Base-by-base conservation (phyloP, 2,329 filamentous ascomycete species). In the Bipolaris zeicola region DNA sequence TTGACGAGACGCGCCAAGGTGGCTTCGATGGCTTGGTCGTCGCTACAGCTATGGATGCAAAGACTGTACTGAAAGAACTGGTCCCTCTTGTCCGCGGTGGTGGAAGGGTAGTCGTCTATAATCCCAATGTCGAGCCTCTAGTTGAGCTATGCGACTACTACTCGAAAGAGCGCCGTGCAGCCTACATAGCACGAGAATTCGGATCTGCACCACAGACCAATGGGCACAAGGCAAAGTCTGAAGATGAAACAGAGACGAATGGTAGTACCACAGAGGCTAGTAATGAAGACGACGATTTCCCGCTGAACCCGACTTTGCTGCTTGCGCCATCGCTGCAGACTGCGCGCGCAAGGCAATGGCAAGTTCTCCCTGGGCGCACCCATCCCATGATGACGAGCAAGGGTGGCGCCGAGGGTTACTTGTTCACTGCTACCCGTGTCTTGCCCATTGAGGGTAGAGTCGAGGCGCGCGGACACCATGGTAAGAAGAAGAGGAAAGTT, bases 301-400 rank as follows among this genome's bases (percentile, higher is more conserved):
- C 92, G 0, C 76, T 97, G 13, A 95, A 99, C 72, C 95, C 95
- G 0, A 90, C 91, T 2, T 78, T 96, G 49, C 75, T 99, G 3
- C 83, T 98, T 0, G 91, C 89, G 0, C 87, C 91, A 0, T 86
- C 84, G 11, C 81, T 99, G 50, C 93, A 98, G 78, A 95, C 88
- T 2, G 90, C 89, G 45, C 83, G 91, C 13, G 88, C 90, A 5
- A 83, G 90, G 60, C 82, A 86, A 50, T 98, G 92, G 91, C 95
- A 99, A 79, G 93, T 97, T 1, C 76, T 99, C 44, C 95, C 95
- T 0, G 91, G 92, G 0, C 82, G 95, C 51, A 98, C 95, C 50
- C 95, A 99, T 78, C 95, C 95, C 6, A 77, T 96, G 52, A 99
- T 99, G 95, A 96, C 91, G 57, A 87, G 87, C 36, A 84, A 85